These are phyloP conservation scores for Tremella yokohamensis DNA, from an alignment of 768 basidiomycete species.

Conservation along the genomic window DNA sequence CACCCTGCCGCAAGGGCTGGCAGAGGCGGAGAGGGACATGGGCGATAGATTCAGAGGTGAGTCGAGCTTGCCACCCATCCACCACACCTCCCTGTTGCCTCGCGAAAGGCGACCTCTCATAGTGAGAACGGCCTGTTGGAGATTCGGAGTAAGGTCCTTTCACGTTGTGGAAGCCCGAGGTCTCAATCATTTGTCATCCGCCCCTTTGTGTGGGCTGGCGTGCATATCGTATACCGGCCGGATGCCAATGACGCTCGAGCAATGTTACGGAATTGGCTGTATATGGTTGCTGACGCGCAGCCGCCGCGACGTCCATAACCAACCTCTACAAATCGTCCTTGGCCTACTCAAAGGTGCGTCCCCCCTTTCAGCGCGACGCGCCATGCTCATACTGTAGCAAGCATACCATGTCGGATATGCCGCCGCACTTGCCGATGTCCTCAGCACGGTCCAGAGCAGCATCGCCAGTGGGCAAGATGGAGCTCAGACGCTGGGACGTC, in stretches of 20 bases:
- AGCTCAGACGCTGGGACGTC: constrained; percentile 27
- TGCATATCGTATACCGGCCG: too few relatives aligned
- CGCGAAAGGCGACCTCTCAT: too few relatives aligned
- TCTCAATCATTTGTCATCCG: too few relatives aligned
- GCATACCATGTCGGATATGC: constrained; percentile 42
- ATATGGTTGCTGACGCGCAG: constrained; percentile 12
- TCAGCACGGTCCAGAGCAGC: constrained; percentile 38
- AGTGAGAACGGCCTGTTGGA: too few relatives aligned
- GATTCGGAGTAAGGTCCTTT: too few relatives aligned
- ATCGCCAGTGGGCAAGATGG: constrained; percentile 39
- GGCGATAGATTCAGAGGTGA: constrained; percentile 47
- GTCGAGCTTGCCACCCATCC: constrained; percentile 10
- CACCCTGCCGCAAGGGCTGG: constrained; percentile 39
- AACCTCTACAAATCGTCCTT: constrained; percentile 42
- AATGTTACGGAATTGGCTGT: too few relatives aligned
- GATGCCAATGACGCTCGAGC: too few relatives aligned
- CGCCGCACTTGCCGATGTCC: constrained; percentile 35
- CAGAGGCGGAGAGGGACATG: constrained; percentile 46
- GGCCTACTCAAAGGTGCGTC: constrained; percentile 39
- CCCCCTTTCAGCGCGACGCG: neutral
- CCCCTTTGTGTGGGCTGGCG: too few relatives aligned
- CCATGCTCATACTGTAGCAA: constrained; percentile 32
- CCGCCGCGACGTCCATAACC: constrained; percentile 43
- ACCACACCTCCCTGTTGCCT: neutral
- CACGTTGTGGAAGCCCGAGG: too few relatives aligned